Evolutionary conservation across 495 filamentous ascomycete genomes (phyloP), one percentile per base, ranked within the genome.

Genomic region (Aspergillus hancockii): DNA sequence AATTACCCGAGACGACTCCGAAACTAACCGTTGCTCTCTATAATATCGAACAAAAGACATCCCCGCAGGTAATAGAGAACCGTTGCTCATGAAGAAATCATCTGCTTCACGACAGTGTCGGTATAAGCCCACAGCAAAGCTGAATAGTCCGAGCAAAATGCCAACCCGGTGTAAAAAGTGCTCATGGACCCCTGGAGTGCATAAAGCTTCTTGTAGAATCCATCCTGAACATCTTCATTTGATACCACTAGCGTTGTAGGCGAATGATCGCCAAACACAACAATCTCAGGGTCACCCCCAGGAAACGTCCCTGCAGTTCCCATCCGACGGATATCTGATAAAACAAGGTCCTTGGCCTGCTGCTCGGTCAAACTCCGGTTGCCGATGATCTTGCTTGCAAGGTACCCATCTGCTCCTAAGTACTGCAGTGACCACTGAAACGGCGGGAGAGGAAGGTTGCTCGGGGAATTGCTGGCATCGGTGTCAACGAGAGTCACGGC

Each of bases 151-250:
- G 59, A 57, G 31, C 63, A 59, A 40, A 67, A 71, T 8, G 67
- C 59, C 14, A 60, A 55, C 6, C 77, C 72, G 2, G 72, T 76
- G 57, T 68, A 78, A 58, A 65, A 79, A 0, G 75, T 77, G 31
- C 60, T 67, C 41, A 59, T 54, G 36, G 63, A 32, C 0, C 77
- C 77, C 58, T 80, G 75, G 56, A 78, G 58, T 0, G 60, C 65
- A 63, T 72, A 75, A 19, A 78, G 45, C 23, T 69, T 55, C 8
- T 62, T 50, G 57, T 78, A 80, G 52, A 76, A 80, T 0, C 77
- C 75, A 30, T 60, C 49, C 12, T 34, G 47, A 41, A 80, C 74
- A 0, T 62, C 45, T 3, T 68, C 63, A 0, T 57, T 19, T 2
- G 65, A 49, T 1, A 74, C 72, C 1, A 52, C 59, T 56, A 75